These are phyloP conservation scores for Quillaja saponaria DNA, from an alignment of 306 rosid genomes.

Conservation along the genomic window DNA sequence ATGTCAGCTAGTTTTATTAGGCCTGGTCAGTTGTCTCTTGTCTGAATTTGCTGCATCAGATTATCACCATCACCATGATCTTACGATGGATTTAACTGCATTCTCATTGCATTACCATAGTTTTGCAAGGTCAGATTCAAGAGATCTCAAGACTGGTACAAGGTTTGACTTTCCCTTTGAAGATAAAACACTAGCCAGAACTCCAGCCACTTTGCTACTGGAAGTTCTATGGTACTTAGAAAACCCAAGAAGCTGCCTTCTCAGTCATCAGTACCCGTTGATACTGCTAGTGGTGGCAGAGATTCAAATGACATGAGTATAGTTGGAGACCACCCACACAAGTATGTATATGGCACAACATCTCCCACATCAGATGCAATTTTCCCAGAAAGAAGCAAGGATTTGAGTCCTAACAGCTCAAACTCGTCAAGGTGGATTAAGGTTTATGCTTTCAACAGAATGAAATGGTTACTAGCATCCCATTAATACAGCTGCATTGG, in stretches of 20 bases:
- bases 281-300: conserved; percentile 41
- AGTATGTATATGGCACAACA: conserved; percentile 52
- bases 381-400: conserved; percentile 57
- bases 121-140: conserved; percentile 72
- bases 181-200: conserved; percentile 49
- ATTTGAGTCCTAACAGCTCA: conserved; percentile 32
- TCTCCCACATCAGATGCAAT: conserved; percentile 65
- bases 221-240: conserved; percentile 68
- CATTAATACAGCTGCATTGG: conserved; percentile 18
- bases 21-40: conserved; percentile 59
- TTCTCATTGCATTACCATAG: conserved; percentile 94
- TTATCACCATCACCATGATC: conserved; percentile 56
- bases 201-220: conserved; percentile 40
- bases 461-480: conserved; percentile 5
- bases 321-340: conserved; percentile 49
- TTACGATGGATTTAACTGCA: conserved; percentile 86
- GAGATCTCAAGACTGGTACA: conserved; percentile 75
- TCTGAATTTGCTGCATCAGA: conserved; percentile 70
- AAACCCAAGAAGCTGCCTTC: conserved; percentile 41
- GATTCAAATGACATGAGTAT: conserved; percentile 83
- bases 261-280: conserved; percentile 32
- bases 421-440: conserved; percentile 18
- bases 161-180: conserved; percentile 44
- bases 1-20: conserved; percentile 77
- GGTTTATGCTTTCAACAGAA: conserved; percentile 22